phyloP scores from a whole-genome alignment of 352 stramenopile genomes.

The Blastocystis sp. region DNA sequence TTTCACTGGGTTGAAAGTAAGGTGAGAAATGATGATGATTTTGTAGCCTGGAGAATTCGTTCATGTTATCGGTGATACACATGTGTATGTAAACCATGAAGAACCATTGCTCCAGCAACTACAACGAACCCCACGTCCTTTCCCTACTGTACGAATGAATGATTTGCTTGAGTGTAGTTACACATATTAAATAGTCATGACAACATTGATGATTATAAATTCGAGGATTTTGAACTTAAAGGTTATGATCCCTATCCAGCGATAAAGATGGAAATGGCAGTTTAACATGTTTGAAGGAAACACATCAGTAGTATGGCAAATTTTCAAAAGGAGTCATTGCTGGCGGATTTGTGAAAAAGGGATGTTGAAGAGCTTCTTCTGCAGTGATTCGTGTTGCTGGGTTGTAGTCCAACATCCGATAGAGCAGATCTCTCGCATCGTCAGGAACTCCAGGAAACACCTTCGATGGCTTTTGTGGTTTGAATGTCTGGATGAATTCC shows the following conservation, averaged over 20 bases:
- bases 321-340: constrained; percentile 14
- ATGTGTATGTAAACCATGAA: constrained; percentile 98
- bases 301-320: background rate
- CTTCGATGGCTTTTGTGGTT: background rate
- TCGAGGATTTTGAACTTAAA: constrained; percentile 86
- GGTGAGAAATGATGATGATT: background rate
- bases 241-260: constrained; percentile 88
- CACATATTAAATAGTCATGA: constrained; percentile 71
- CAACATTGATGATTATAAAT: constrained; percentile 89
- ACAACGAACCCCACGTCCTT: constrained; percentile 79
- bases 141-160: constrained; percentile 87
- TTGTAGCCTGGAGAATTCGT: constrained; percentile 91
- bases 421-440: constrained; percentile 35
- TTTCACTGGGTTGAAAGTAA: constrained; percentile 70
- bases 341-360: constrained; percentile 34
- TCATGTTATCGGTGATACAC: constrained; percentile 95
- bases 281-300: background rate
- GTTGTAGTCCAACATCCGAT: constrained; percentile 54
- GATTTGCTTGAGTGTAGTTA: constrained; percentile 30
- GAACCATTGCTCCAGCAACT: constrained; percentile 91
- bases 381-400: constrained; percentile 27
- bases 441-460: background rate
- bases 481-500: constrained; percentile 42
- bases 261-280: constrained; percentile 99
- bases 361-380: constrained; percentile 12